A percentile compares a stretch with the other conserved stretches of the same genome.
Evolutionary conservation across 1,284 basidiomycete genomes (phyloP).

Genomic region (Anthracocystis setariae): DNA sequence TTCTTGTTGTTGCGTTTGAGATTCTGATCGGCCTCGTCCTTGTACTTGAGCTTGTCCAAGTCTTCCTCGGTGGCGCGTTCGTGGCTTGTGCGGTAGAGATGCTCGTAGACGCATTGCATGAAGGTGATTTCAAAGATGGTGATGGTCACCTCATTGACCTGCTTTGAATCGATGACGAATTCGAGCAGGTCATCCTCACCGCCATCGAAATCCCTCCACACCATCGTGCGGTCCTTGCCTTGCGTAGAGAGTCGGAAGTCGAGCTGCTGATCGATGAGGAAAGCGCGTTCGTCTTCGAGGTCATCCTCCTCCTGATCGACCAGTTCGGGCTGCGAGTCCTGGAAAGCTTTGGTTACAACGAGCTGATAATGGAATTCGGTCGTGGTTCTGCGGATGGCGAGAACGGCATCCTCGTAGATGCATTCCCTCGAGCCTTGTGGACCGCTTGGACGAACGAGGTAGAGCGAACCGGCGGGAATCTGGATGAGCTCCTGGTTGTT

Average conservation of each 20-base stretch:
- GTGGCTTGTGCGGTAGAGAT: conserved; percentile 59
- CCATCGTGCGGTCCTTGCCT: conserved; percentile 54
- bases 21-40: conserved; percentile 44
- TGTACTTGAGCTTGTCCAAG: conserved; percentile 67
- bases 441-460: conserved; percentile 87
- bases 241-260: conserved; percentile 73
- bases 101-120: conserved; percentile 91
- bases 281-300: conserved; percentile 85
- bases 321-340: conserved; percentile 92
- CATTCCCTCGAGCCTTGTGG: conserved; percentile 93
- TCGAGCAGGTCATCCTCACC: conserved; percentile 78
- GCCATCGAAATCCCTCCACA: conserved; percentile 77
- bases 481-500: conserved; percentile 77
- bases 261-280: conserved; percentile 87
- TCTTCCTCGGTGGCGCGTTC: conserved; percentile 65
- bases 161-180: conserved; percentile 74
- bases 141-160: conserved; percentile 82
- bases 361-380: conserved; percentile 90
- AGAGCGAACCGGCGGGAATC: conserved; percentile 90
- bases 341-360: conserved; percentile 93
- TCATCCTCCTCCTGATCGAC: conserved; percentile 90
- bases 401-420: conserved; percentile 97
- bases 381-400: conserved; percentile 84
- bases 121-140: conserved; percentile 90
- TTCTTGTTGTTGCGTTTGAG: conserved; percentile 27